Evolutionary conservation across 208 protist species (phyloP).

Genomic region (Leptomonas pyrrhocoris): DNA sequence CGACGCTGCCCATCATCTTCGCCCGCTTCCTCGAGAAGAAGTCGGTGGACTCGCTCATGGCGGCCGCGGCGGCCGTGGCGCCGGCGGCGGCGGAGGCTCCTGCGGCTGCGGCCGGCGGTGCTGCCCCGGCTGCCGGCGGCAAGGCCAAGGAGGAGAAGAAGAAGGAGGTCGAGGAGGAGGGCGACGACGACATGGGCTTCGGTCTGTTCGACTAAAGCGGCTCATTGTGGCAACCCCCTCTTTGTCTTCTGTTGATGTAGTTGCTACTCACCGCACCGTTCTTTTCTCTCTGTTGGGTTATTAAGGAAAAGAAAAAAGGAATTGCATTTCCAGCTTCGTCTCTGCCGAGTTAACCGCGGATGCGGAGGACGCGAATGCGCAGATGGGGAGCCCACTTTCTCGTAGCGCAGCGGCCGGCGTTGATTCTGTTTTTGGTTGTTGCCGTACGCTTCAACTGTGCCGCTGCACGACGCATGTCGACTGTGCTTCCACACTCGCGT

Average conservation of each 20-base stretch:
- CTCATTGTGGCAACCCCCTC: not conserved
- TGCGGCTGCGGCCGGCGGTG: slow-evolving; percentile 44
- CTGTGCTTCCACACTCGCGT: no score
- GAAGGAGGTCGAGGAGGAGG: slow-evolving; percentile 77
- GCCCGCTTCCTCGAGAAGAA: slow-evolving; percentile 85
- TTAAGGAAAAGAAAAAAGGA: no score
- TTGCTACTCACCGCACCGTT: not conserved
- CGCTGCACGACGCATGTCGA: no score
- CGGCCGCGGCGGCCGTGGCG: slow-evolving; percentile 50
- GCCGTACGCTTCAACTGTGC: no score
- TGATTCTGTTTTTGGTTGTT: no score
- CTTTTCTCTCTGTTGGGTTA: slow-evolving; percentile 22
- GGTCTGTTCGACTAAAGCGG: slow-evolving; percentile 91
- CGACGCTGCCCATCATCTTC: slow-evolving; percentile 84
- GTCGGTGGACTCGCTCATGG: slow-evolving; percentile 68
- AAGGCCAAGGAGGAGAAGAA: slow-evolving; percentile 49
- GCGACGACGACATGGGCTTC: slow-evolving; percentile 91
- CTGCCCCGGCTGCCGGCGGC: slow-evolving; percentile 53
- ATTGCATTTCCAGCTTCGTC: no score
- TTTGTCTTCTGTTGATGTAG: not conserved
- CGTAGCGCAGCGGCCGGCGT: no score
- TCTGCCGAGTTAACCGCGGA: no score
- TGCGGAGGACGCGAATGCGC: no score
- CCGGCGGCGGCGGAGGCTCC: slow-evolving; percentile 43
- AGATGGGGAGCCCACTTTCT: no score